These are phyloP conservation scores for Gentiana macrophylla DNA, from an alignment of 257 asterid species.

Conservation along the genomic window DNA sequence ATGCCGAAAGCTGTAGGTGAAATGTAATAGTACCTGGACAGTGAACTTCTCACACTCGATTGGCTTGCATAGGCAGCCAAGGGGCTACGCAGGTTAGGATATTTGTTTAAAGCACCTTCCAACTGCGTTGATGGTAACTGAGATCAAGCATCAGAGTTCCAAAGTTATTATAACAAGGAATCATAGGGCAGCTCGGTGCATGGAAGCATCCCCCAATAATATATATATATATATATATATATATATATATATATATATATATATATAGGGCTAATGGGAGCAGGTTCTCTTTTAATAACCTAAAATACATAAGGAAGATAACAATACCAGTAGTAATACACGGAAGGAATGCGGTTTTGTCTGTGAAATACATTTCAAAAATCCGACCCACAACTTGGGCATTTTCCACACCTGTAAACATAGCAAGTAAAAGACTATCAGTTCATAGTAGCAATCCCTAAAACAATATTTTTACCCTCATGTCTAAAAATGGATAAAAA, in stretches of 20 bases:
- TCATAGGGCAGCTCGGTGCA: no score
- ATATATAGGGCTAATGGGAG: no score
- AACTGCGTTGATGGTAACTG: constrained; percentile 97
- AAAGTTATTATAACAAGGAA: no score
- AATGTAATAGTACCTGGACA: constrained; percentile 49
- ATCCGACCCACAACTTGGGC: constrained; percentile 93
- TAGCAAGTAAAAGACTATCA: constrained; percentile 8
- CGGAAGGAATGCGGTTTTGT: constrained; percentile 92
- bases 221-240: no score
- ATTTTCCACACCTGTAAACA: constrained; percentile 80
- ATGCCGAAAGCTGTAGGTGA: no score
- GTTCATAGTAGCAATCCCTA: neutral
- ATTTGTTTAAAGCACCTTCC: constrained; percentile 80
- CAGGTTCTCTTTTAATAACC: no score
- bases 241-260: no score
- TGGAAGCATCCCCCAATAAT: no score
- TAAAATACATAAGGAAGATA: no score
- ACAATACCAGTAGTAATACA: constrained; percentile 70
- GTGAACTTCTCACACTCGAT: constrained; percentile 39
- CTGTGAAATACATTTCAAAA: constrained; percentile 89
- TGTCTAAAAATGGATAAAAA: neutral
- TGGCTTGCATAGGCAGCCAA: constrained; percentile 54
- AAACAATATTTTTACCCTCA: neutral
- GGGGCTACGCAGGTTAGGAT: constrained; percentile 72
- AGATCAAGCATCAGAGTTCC: constrained; percentile 18